Evolutionary conservation across 108 stramenopile genomes (phyloP), one percentile per base, ranked within the genome.

Genomic region (Aurantiochytrium sp.): DNA sequence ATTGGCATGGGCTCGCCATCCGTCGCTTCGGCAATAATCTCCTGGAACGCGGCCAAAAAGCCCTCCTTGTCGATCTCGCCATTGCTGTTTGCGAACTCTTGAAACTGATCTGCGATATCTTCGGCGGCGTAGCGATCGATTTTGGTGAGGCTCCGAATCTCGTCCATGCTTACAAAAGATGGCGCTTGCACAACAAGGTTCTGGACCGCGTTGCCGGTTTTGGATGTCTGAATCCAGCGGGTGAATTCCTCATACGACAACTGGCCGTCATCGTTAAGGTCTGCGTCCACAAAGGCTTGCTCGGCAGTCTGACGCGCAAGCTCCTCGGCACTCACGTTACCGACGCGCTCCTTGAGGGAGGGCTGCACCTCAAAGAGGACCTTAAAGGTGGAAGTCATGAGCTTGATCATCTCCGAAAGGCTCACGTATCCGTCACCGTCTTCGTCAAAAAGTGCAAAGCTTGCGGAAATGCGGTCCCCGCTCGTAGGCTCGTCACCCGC

Each of bases 381-480:
- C 89, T 60, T 87, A 51, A 87, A 90, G 25, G 72, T 44, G 25
- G 87, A 87, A 5, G 59, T 53, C 43, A 90, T 59, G 60, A 87
- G 59, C 28, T 18, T 29, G 16, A 25, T 5, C 88, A 89, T 89
- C 47, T 88, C 88, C 21, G 88, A 8, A 18, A 44, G 58, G 43
- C 44, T 42, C 25, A 90, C 19, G 59, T 59, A 64, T 28, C 87
- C 83, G 87, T 90, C 87, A 60, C 87, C 59, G 60, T 90, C 87
- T 18, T 5, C n/a, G 55, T 90, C 89, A 42, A 87, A 90, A 18
- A 90, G 87, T 18, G 49, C 49, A 53, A 90, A 90, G 47, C 28
- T 23, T 4, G 23, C 51, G 5, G 43, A 8, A 5, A 83, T 29
- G 29, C 72, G 72, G 16, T 19, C 59, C 10, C 64, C 64, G 42